phyloP scores from a whole-genome alignment of 148 eudicot genomes.

The Heliosperma pusillum region DNA sequence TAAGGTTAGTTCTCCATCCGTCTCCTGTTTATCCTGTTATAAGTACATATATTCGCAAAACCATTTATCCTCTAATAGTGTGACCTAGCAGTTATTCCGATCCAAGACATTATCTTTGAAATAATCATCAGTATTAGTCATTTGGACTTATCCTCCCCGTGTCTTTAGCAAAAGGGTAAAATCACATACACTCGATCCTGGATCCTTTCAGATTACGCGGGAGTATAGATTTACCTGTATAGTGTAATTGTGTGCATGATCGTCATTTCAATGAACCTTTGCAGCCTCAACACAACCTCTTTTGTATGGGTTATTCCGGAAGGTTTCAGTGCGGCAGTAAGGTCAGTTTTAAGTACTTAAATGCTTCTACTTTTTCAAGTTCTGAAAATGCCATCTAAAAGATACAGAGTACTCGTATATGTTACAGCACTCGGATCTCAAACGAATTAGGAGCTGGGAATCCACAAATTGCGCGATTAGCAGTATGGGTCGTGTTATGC shows the following conservation, averaged over 20 bases:
- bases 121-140: too few relatives aligned
- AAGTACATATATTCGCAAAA: not conserved
- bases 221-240: too few relatives aligned
- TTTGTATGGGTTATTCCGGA: conserved; percentile 75
- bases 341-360: conserved; percentile 34
- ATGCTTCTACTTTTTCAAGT: not conserved
- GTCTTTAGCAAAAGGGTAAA: not conserved
- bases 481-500: conserved; percentile 29
- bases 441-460: conserved; percentile 43
- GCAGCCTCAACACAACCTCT: conserved; percentile 68
- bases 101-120: too few relatives aligned
- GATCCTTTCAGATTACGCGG: too few relatives aligned
- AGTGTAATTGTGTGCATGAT: too few relatives aligned
- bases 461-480: conserved; percentile 31
- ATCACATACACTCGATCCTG: not conserved
- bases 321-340: conserved; percentile 76
- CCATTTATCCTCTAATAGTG: too few relatives aligned
- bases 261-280: not conserved
- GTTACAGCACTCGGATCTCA: conserved; percentile 32
- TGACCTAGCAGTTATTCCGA: too few relatives aligned
- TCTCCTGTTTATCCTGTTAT: not conserved
- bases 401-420: not conserved
- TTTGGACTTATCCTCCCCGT: too few relatives aligned
- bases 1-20: conserved; percentile 33
- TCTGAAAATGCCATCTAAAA: not conserved